phyloP scores from a whole-genome alignment of 2,329 filamentous ascomycete genomes.

The Neonectria hederae region DNA sequence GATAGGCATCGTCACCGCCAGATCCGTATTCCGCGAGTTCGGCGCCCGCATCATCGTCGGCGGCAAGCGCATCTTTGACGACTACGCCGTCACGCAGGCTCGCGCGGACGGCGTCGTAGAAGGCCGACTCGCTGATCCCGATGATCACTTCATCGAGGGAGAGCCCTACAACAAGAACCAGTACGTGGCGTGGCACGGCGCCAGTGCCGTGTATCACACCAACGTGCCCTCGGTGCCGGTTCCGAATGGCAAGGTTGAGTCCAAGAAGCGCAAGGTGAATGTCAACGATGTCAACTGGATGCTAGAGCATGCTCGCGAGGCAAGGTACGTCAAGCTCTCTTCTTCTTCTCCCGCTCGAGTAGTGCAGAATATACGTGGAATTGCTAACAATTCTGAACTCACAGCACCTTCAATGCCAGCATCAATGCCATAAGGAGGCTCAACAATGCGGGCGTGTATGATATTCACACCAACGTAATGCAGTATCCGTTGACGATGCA shows the following conservation, averaged over 20 bases:
- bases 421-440: conserved; percentile 74
- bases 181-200: conserved; percentile 98
- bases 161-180: conserved; percentile 99
- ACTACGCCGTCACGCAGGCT: conserved; percentile 84
- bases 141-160: conserved; percentile 79
- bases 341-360: not conserved
- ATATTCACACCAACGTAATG: conserved; percentile 92
- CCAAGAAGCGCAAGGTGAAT: conserved; percentile 85
- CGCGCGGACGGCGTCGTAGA: conserved; percentile 82
- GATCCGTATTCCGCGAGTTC: conserved; percentile 97
- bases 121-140: conserved; percentile 90
- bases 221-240: conserved; percentile 79
- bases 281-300: conserved; percentile 97
- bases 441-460: conserved; percentile 83
- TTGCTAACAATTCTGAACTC: conserved; percentile 20
- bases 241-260: conserved; percentile 78
- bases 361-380: not conserved
- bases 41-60: conserved; percentile 94
- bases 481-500: conserved; percentile 90
- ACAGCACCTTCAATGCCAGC: conserved; percentile 83
- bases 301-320: conserved; percentile 90
- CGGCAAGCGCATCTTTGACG: conserved; percentile 84
- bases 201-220: conserved; percentile 94
- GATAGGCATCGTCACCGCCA: conserved; percentile 95
- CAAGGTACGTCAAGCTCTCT: conserved; percentile 68